Conservation (phyloP, 345 rosid species). For the Pistacia atlantica region DNA sequence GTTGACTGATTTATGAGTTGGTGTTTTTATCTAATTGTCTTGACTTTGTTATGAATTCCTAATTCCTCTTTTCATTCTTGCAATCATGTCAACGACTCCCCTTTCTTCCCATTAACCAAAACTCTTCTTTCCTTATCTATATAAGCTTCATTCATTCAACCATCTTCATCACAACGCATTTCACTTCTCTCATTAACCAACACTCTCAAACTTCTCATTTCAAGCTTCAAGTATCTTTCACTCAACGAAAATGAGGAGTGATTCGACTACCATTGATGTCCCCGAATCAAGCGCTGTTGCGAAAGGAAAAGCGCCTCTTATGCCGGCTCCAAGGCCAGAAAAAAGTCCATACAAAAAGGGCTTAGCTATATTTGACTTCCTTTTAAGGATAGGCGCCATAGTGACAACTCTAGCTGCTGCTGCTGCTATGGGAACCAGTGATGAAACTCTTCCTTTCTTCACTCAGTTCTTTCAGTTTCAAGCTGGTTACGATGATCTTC, state of each 20-base stretch:
- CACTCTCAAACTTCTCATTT: constrained; percentile 14
- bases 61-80: constrained; percentile 9
- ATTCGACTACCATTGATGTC: constrained; percentile 38
- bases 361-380: constrained; percentile 66
- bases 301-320: constrained; percentile 48
- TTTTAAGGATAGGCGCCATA: constrained; percentile 65
- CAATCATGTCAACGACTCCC: constrained; percentile 27
- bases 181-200: constrained; percentile 8
- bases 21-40: constrained; percentile 9
- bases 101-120: constrained; percentile 12
- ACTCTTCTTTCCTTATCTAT: constrained; percentile 20
- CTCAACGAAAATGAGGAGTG: constrained; percentile 23
- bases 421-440: constrained; percentile 61
- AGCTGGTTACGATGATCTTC: constrained; percentile 78
- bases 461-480: constrained; percentile 88
- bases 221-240: constrained; percentile 6
- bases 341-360: constrained; percentile 55
- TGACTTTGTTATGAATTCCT: constrained; percentile 17
- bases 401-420: constrained; percentile 55
- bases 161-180: constrained; percentile 28
- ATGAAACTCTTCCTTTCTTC: constrained; percentile 82
- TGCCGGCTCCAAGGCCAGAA: constrained; percentile 23
- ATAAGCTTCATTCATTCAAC: constrained; percentile 13
- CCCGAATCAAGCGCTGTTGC: constrained; percentile 46
- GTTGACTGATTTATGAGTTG: constrained; percentile 26